Base-by-base conservation (phyloP, 164 flowering plant genomes). In the Magnolia officinalis region DNA sequence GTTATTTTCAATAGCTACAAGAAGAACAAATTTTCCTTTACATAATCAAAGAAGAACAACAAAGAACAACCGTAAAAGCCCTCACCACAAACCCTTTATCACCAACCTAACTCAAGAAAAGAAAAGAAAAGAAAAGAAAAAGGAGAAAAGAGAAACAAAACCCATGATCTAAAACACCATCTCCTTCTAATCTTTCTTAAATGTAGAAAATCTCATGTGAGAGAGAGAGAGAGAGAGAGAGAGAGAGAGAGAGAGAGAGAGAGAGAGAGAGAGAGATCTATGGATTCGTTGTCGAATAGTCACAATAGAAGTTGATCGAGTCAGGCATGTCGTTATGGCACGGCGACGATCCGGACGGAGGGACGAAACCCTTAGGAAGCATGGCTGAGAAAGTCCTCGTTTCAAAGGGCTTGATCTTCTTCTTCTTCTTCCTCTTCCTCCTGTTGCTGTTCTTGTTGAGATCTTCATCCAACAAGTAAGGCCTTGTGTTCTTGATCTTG, bases 281-380 rank as follows among this genome's bases (percentile, higher is more conserved):
- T 19, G 78, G 78, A 11, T 59, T 63, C 2, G 67, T 37, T 19
- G 58, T 58, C 6, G 76, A 81, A n/a, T 55, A 61, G 55, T 66
- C 79, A 77, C 92, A 88, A 82, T 72, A 84, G 72, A 81, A 83
- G 24, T 82, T 4, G 72, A 77, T 76, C 11, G 87, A 82, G 70
- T 80, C 51, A 4, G 91, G 89, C 61, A 81, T 19, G n/a, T 74
- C 67, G 76, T 91, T 89, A 51, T 91, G 95, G 82, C 95, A 91
- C 0, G 87, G 84, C 6, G 95, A 91, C 0, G 92, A 89, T 21
- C 88, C 89, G 1, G 92, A 89, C 67, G 92, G 92, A 74, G 95
- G 95, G 23, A 88, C 83, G 64, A 81, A 82, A 26, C 95, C 92
- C 80, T 89, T 89, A 0, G 95, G 95, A 63, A 91, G 90, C 95